These are phyloP conservation scores for Waitea zeae DNA, from an alignment of 1,284 basidiomycete species.

Conservation along the genomic window DNA sequence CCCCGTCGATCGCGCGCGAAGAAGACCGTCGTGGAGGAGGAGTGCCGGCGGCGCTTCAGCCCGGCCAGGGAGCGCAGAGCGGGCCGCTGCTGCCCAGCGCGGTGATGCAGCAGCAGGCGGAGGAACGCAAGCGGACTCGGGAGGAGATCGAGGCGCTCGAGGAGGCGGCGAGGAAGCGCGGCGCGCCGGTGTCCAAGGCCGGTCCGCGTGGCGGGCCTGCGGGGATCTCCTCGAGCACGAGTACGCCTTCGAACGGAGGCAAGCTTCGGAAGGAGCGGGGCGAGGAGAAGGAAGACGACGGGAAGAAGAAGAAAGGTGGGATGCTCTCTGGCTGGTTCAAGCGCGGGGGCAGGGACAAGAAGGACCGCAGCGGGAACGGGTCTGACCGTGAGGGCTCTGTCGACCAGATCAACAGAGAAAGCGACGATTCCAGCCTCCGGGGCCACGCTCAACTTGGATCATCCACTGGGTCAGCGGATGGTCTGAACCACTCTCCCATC, in stretches of 20 bases:
- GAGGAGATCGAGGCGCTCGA: constrained; percentile 44
- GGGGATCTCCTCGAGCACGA: no score
- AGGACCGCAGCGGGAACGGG: constrained; percentile 15
- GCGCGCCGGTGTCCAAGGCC: constrained; percentile 17
- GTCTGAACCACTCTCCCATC: constrained; percentile 3
- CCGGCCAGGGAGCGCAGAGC: no score
- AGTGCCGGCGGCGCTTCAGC: constrained; percentile 3
- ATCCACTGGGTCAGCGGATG: background rate
- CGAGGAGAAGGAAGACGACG: constrained; percentile 39
- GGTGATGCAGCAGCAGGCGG: constrained; percentile 32
- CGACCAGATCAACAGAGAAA: no score
- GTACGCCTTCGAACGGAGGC: constrained; percentile 11
- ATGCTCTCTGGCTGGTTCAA: constrained; percentile 67
- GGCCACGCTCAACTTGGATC: constrained; percentile 12
- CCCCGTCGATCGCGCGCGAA: constrained; percentile 56
- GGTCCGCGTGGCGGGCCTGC: constrained; percentile 6
- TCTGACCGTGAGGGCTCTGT: constrained; percentile 37
- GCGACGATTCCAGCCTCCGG: no score
- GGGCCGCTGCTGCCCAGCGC: constrained; percentile 27
- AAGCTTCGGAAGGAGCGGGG: constrained; percentile 56
- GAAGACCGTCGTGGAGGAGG: constrained; percentile 7
- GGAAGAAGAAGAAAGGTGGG: constrained; percentile 47
- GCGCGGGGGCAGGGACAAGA: constrained; percentile 61
- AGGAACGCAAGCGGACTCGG: constrained; percentile 36
- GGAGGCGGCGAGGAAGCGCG: constrained; percentile 38